Base-by-base conservation (phyloP, 139 green algal genomes). In the Pleodorina starrii region DNA sequence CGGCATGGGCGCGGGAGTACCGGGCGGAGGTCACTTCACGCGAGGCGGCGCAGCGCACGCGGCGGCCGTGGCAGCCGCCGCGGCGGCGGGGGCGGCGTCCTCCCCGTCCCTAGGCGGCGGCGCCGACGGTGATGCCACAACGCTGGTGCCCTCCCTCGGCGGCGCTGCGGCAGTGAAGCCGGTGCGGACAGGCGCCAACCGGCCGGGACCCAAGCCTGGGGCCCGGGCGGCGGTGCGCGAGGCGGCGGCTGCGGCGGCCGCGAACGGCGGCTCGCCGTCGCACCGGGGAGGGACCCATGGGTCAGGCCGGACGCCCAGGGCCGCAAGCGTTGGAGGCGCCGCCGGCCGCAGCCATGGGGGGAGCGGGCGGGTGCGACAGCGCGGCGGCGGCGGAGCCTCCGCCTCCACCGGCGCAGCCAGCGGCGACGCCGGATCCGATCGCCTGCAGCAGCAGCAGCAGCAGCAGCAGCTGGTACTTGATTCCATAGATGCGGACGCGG, bases 401-500 rank as follows among this genome's bases (percentile, higher is more conserved):
- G 54, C 46, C 40, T 12, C 16, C 38, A 40, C 5, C 1, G 59
- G 57, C 38, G 59, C 32, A 0, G 12, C n/a, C 79, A 23, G 5
- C 25, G 6, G 40, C 0, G 40, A 21, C 35, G 19, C 29, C 0
- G 25, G 63, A 40, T 40, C 57, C 9, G 5, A 86, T 5, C 57
- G 38, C 35, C 21, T 43, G 2, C 63, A 73, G 63, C 63, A 35
- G 21, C 29, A 19, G 12, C 48, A 57, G 48, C 48, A 57, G 48
- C 48, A 57, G 29, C 27, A 73, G 63, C 32, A 11, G 27, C 63
- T 73, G 25, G 63, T 38, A 19, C 63, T 35, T 19, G 63, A 73
- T 73, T 35, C 63, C n/a, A 23, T 87, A 29, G 81, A 87, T 46
- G n/a, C 81, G 16, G 81, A 87, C 12, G n/a, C 16, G 1, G 81